Percentiles rank a stretch among this genome's conserved stretches.
Conservation (phyloP, 495 filamentous ascomycete genomes). For the Tuber brumale region DNA sequence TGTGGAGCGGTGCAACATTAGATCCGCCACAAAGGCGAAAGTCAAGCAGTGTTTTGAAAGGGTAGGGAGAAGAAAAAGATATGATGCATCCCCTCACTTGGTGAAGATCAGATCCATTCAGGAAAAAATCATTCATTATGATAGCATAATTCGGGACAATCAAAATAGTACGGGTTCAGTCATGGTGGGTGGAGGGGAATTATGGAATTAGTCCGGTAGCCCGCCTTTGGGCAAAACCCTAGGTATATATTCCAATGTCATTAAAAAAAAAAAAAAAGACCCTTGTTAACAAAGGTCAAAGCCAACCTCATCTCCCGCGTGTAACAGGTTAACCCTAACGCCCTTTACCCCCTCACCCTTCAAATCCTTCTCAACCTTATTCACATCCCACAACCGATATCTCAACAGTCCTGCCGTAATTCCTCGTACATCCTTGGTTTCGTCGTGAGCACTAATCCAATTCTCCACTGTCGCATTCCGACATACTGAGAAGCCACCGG, state of each 20-base stretch:
- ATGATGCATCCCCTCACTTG: background rate
- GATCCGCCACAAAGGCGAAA: background rate
- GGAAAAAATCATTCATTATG: background rate
- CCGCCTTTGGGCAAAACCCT: background rate
- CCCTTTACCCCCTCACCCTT: slow-evolving; percentile 8
- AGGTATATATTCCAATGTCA: background rate
- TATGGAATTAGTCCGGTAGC: background rate
- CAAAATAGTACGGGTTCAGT: background rate
- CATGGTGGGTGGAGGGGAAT: background rate
- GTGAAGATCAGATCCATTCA: background rate
- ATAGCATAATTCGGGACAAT: background rate
- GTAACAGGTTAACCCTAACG: slow-evolving; percentile 2
- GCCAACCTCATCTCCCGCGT: background rate
- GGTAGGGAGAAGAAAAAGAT: background rate
- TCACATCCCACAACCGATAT: slow-evolving; percentile 11
- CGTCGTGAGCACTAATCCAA: slow-evolving; percentile 26
- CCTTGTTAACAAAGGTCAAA: background rate
- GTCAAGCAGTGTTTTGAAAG: background rate
- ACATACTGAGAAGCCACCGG: slow-evolving; percentile 18
- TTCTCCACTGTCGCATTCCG: slow-evolving; percentile 10
- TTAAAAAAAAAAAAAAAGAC: background rate
- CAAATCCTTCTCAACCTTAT: slow-evolving; percentile 18
- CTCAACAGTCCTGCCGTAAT: slow-evolving; percentile 13
- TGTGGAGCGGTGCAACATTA: background rate
- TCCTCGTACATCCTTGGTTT: slow-evolving; percentile 18